Evolutionary conservation across 352 stramenopile species (phyloP).

Genomic region (Globisporangium canariense): DNA sequence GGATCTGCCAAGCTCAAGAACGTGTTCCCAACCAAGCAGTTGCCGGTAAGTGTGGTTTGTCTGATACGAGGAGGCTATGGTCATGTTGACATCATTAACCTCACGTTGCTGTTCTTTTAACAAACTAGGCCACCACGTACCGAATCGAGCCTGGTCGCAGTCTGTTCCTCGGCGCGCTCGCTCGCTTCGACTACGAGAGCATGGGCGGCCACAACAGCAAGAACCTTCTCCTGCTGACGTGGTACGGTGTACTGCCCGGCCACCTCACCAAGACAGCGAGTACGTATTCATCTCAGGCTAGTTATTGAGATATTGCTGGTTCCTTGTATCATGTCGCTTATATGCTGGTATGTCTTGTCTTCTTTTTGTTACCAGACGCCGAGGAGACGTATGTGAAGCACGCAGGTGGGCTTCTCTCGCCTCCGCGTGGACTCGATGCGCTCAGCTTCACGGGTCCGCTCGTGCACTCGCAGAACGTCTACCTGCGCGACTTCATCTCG

Average conservation of each 20-base stretch:
- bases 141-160: constrained; percentile 61
- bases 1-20: constrained; percentile 62
- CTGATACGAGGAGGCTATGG: not conserved
- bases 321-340: not conserved
- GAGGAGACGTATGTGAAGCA: constrained; percentile 80
- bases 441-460: constrained; percentile 75
- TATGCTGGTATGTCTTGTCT: not conserved
- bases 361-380: constrained; percentile 32
- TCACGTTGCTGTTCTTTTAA: not conserved
- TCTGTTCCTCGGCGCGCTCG: constrained; percentile 75
- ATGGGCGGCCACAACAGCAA: constrained; percentile 34
- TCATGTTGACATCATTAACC: not conserved
- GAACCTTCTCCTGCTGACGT: constrained; percentile 71
- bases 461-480: constrained; percentile 45
- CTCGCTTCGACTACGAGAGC: constrained; percentile 74
- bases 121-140: constrained; percentile 58
- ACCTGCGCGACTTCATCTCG: constrained; percentile 68
- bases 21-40: constrained; percentile 71
- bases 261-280: constrained; percentile 78
- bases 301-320: not conserved
- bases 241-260: constrained; percentile 81
- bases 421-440: constrained; percentile 68
- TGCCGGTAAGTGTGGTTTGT: constrained; percentile 38
- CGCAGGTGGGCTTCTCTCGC: constrained; percentile 70
- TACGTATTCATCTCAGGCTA: constrained; percentile 29